Base-by-base conservation (phyloP, 208 protist genomes). In the Trypanosoma theileri region DNA sequence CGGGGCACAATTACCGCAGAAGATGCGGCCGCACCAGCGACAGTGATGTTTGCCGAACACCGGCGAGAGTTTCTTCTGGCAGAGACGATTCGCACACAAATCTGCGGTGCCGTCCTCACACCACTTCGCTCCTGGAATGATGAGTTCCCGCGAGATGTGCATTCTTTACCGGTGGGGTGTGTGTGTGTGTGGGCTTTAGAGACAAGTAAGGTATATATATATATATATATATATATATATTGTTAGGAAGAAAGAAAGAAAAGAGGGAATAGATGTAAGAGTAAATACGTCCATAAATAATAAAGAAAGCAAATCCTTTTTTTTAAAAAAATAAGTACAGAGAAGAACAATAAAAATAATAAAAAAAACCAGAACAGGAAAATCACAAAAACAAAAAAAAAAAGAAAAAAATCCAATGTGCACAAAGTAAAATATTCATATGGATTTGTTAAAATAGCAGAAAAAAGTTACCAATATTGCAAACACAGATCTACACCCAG, bases 11-110 rank as follows among this genome's bases (percentile, higher is more conserved):
- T 66, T 31, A 17, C 80, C 73, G 67, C 88, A 96, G 66, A 89
- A 96, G 26, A 93, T 75, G 44, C 64, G 61, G 0, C 91, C 91
- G 65, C 91, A 96, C 83, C 80, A 93, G 4, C 84, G 80, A 61
- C 91, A 96, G 76, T 93, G 84, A 42, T 96, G 86, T 58, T 82
- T 81, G 1, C 56, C 54, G 53, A 64, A 46, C 28, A 89, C 62
- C 53, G 85, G 31, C 50, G 67, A 28, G 59, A 86, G 69, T 35
- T 55, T 60, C 52, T 62, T 69, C n/a, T 76, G 59, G 42, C 77
- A 87, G 31, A 72, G 50, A 7, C 73, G 70, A 41, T 70, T 71
- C 48, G 63, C 62, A 45, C 66, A 69, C 14, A 60, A 14, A 8
- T 59, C 44, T 16, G 74, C 66, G 1, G 44, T 59, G n/a, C 35